Base-by-base conservation (phyloP, 2,329 filamentous ascomycete species). In the Podosphaera leucotricha region DNA sequence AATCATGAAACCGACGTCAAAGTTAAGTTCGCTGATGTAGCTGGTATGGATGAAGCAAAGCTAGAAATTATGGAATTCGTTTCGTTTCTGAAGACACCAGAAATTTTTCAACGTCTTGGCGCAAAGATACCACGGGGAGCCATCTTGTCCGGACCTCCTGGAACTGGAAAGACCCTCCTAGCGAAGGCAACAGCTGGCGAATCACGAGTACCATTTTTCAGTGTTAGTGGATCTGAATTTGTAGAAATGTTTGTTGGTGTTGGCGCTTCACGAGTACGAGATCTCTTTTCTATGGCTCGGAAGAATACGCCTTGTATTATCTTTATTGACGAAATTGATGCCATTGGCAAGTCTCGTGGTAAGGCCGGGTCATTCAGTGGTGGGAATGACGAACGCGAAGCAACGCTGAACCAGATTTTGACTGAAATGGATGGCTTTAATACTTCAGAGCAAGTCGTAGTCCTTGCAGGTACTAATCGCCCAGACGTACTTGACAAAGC, bases 241-340 rank as follows among this genome's bases (percentile, higher is more conserved):
- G 87, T 98, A 26, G 90, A 98, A 64, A 98, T 98, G 87, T 98
- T 98, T 59, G 90, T 98, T 43, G 90, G 90, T 73, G 90, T 98
- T 47, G 90, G 90, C 62, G 83, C 90, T 18, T 95, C 87, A 24
- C 75, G 90, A 62, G 90, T 98, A 43, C 77, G 90, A 54, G 90
- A 98, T 61, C 66, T 98, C 43, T 98, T 98, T 57, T 77, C 84
- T 46, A 93, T 83, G 54, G 90, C 90, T 16, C 76, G 90, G 46
- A 95, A 95, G 68, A 92, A 83, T 62, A 82, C 90, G 0, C 90
- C 90, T 2, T 98, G 90, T 64, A 98, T 98, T 62, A 92, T 98
- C 62, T 98, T 98, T 67, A 95, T 98, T 52, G 90, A 98, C 59
- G 90, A 98, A 63, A 98, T 98, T 54, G 90, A 98, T 60, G 90